Base-by-base conservation (phyloP, 208 protist species). In the Tritrichomonas musculus region DNA sequence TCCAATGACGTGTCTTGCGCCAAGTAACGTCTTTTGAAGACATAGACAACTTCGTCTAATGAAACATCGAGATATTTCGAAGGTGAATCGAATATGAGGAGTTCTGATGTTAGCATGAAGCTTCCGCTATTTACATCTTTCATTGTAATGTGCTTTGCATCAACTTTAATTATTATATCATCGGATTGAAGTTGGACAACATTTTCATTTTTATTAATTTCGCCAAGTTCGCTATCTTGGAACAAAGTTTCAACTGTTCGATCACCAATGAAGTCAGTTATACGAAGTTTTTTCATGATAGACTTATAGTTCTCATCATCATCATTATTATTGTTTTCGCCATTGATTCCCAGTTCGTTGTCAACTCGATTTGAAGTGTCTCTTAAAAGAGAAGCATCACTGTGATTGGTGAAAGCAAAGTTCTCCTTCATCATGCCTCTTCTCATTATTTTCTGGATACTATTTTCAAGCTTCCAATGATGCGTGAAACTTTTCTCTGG, bases 381-480 rank as follows among this genome's bases (percentile, higher is more conserved):
- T 60, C 77, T 53, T 27, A 88, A 33, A 20, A 88, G n/a, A 57
- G 41, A 53, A 33, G 77, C 77, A 57, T 88, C 77, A 44, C 41
- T 88, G n/a, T 88, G 77, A 50, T 88, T 47, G n/a, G 41, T 57
- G n/a, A 57, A 88, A 17, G 77, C 33, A 39, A 39, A 88, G 17
- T 88, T 88, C 9, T 55, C 25, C 0, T 47, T 44, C 41, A 88
- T 53, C 57, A 25, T 57, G 33, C n/a, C n/a, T 13, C 77, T 0
- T 39, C 17, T 53, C 0, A 39, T 57, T 11, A 11, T 55, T 20
- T 33, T 20, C 9, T 27, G 8, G 1, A 88, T 53, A n/a, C 17
- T 57, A 39, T 44, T 44, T 57, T 88, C 77, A 49, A 88, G 20
- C 36, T 88, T 88, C 14, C 41, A 88, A 50, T 88, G 77, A 88